Conservation (phyloP, 352 stramenopile species). For the Globisporangium nunn region DNA sequence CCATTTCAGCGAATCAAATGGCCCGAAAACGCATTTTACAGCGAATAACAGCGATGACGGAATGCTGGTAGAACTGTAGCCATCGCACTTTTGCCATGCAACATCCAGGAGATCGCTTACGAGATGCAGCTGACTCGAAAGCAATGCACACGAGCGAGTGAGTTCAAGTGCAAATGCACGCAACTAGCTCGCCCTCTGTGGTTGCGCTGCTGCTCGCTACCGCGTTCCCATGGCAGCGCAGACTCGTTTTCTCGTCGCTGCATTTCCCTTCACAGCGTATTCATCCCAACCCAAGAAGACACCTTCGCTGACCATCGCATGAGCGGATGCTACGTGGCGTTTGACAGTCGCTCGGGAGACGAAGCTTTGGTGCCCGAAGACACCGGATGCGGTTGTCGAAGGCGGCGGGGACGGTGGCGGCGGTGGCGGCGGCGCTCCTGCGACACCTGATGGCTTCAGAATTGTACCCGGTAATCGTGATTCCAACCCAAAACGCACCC, state of each 20-base stretch:
- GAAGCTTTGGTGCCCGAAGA: neutral
- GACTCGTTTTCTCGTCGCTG: too few species aligned
- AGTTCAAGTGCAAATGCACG: too few species aligned
- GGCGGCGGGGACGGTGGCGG: neutral
- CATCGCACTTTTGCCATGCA: neutral
- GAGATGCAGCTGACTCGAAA: too few species aligned
- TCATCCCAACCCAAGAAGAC: neutral
- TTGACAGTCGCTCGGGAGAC: neutral
- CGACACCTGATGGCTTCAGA: neutral
- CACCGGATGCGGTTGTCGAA: neutral
- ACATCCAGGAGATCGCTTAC: too few species aligned
- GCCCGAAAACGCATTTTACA: neutral
- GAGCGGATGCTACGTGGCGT: neutral
- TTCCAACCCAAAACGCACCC: neutral
- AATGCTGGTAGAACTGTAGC: slow-evolving; percentile 1
- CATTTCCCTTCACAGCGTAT: too few species aligned
- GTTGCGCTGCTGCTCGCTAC: too few species aligned
- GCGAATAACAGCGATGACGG: neutral
- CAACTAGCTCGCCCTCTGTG: too few species aligned
- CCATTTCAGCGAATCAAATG: neutral
- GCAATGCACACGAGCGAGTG: too few species aligned
- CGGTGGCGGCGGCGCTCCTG: neutral
- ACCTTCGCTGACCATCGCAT: too few species aligned
- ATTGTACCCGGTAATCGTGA: neutral
- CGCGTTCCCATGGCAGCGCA: neutral